These are phyloP conservation scores for Penicillium aurantiogriseum DNA, from an alignment of 2,329 filamentous ascomycete species.

Conservation along the genomic window DNA sequence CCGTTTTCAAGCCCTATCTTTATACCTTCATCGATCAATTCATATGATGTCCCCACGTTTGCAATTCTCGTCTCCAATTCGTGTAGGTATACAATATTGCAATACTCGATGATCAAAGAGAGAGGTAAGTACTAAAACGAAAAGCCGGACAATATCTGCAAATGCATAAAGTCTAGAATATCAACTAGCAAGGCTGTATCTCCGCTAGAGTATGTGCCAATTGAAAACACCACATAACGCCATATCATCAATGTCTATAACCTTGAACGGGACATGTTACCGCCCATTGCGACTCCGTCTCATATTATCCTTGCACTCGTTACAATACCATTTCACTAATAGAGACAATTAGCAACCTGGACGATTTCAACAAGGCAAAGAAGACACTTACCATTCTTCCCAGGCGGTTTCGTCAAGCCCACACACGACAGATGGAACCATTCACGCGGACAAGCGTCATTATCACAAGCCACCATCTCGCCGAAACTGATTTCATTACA, in stretches of 20 bases:
- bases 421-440: slow-evolving; percentile 86
- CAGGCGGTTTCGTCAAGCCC: slow-evolving; percentile 74
- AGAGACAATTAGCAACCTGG: slow-evolving; percentile 18
- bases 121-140: too few species aligned
- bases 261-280: slow-evolving; percentile 9
- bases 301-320: slow-evolving; percentile 70
- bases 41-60: not conserved
- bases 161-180: slow-evolving; percentile 1
- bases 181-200: not conserved
- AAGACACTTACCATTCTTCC: slow-evolving; percentile 64
- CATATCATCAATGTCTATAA: slow-evolving; percentile 5
- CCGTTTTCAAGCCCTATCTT: not conserved
- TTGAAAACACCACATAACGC: slow-evolving; percentile 3
- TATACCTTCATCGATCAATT: not conserved
- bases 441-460: slow-evolving; percentile 68
- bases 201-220: not conserved
- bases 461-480: slow-evolving; percentile 81
- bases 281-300: slow-evolving; percentile 52
- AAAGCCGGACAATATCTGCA: not conserved
- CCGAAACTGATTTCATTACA: slow-evolving; percentile 78
- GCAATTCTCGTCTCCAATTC: not conserved
- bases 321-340: slow-evolving; percentile 79
- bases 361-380: not conserved
- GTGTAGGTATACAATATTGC: too few species aligned
- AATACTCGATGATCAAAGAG: not conserved